Evolutionary conservation across 768 basidiomycete species (phyloP).

Genomic region (Nidularia pulvinata): DNA sequence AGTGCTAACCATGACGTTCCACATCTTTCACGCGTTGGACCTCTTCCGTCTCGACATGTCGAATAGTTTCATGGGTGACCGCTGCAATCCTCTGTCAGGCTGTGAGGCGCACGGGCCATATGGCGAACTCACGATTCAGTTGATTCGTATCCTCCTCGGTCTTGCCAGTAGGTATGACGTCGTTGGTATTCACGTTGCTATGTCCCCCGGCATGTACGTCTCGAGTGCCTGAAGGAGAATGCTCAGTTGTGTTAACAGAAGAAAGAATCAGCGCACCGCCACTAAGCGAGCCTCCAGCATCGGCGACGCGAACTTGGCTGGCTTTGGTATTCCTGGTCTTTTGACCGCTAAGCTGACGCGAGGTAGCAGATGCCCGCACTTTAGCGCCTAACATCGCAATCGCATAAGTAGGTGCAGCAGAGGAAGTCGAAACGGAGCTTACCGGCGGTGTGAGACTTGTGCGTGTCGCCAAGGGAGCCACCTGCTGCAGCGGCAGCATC

Average conservation of each 20-base stretch:
- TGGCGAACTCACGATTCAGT: constrained; percentile 12
- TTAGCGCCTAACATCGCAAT: too few relatives aligned
- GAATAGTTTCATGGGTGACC: constrained; percentile 22
- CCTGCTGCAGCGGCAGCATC: constrained; percentile 16
- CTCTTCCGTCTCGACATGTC: constrained; percentile 24
- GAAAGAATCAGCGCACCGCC: too few relatives aligned
- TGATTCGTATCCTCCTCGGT: constrained; percentile 15
- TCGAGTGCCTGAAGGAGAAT: not conserved
- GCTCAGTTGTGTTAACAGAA: too few relatives aligned
- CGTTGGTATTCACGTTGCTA: constrained; percentile 4
- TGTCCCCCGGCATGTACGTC: constrained; percentile 9
- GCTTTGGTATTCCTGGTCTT: too few relatives aligned
- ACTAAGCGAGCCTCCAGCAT: too few relatives aligned
- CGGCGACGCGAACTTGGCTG: too few relatives aligned
- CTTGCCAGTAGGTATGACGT: constrained; percentile 12
- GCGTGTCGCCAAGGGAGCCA: constrained; percentile 9
- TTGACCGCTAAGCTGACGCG: too few relatives aligned
- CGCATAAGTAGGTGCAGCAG: too few relatives aligned
- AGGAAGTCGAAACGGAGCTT: too few relatives aligned
- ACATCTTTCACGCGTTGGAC: constrained; percentile 24
- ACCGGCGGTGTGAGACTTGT: not conserved
- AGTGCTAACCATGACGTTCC: constrained; percentile 28
- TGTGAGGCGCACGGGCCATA: not conserved
- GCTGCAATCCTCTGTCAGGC: constrained; percentile 7
- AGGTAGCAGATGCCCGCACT: too few relatives aligned